A percentile compares a stretch with the other conserved stretches of the same genome.
These are phyloP conservation scores for Nicotiana tabacum DNA, from an alignment of 257 asterid genomes.

Conservation along the genomic window DNA sequence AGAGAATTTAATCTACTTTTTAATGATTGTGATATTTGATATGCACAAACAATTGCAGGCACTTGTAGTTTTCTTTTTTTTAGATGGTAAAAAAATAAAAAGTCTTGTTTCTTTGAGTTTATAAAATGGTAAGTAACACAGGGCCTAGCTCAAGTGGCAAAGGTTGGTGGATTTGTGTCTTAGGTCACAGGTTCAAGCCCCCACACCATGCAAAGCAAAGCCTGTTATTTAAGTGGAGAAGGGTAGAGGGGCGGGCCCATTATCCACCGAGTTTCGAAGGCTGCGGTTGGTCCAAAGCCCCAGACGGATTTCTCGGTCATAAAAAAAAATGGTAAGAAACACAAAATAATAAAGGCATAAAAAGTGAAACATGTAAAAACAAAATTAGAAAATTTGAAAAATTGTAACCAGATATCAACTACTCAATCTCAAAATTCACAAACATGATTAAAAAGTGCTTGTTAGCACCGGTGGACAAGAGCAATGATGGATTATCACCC, in stretches of 20 bases:
- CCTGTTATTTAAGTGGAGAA: too few relatives aligned
- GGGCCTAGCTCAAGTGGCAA: too few relatives aligned
- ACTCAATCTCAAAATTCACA: neutral
- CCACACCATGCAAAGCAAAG: too few relatives aligned
- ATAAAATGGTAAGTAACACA: neutral
- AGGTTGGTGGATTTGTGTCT: too few relatives aligned
- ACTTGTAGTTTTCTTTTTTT: neutral
- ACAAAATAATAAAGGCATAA: neutral
- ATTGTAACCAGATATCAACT: neutral
- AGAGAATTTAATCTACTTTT: neutral
- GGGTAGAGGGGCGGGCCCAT: too few relatives aligned
- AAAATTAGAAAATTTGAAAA: neutral
- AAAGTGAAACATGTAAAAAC: neutral
- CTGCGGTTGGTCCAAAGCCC: too few relatives aligned
- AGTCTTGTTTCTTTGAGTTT: neutral
- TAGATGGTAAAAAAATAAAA: neutral
- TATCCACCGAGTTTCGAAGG: too few relatives aligned
- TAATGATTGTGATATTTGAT: neutral
- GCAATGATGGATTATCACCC: neutral
- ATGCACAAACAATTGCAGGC: neutral
- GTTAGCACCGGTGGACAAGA: neutral
- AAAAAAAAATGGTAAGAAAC: neutral
- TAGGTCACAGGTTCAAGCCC: too few relatives aligned
- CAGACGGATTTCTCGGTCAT: too few relatives aligned
- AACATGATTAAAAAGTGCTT: neutral